Percentiles rank a stretch among this genome's conserved stretches.
These are phyloP conservation scores for Cadophora malorum DNA, from an alignment of 2,329 filamentous ascomycete genomes.

Conservation along the genomic window DNA sequence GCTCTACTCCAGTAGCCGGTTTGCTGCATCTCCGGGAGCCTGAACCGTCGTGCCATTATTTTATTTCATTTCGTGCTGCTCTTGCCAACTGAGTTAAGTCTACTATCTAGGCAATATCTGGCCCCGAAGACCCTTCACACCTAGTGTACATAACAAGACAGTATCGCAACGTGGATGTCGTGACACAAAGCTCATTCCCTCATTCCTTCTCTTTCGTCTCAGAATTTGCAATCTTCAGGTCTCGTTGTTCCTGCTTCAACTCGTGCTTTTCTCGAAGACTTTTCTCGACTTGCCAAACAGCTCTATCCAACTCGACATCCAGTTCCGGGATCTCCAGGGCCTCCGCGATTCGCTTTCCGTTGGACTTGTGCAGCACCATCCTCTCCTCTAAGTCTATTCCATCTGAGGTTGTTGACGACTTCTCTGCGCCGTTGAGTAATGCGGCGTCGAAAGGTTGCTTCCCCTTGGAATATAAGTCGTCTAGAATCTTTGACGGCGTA, in stretches of 20 bases:
- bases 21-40: neutral
- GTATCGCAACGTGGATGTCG: neutral
- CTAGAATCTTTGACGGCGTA: constrained; percentile 71
- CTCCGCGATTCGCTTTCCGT: constrained; percentile 64
- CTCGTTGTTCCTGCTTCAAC: constrained; percentile 36
- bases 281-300: constrained; percentile 74
- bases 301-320: constrained; percentile 74
- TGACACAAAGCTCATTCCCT: constrained; percentile 26
- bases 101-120: constrained; percentile 17
- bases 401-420: constrained; percentile 29
- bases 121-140: neutral
- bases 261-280: constrained; percentile 40
- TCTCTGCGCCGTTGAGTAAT: constrained; percentile 13
- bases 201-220: constrained; percentile 33
- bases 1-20: neutral
- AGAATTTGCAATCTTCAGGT: constrained; percentile 31
- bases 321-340: constrained; percentile 72
- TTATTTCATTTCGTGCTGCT: constrained; percentile 14
- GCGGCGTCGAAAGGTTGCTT: constrained; percentile 32
- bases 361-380: constrained; percentile 55
- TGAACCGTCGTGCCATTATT: neutral
- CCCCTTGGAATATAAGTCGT: constrained; percentile 68
- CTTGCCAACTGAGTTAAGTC: constrained; percentile 22
- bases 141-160: constrained; percentile 11
- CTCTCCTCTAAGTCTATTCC: constrained; percentile 43